Evolutionary conservation across 441 rosid genomes (phyloP).

Genomic region (Gossypium schwendimanii): DNA sequence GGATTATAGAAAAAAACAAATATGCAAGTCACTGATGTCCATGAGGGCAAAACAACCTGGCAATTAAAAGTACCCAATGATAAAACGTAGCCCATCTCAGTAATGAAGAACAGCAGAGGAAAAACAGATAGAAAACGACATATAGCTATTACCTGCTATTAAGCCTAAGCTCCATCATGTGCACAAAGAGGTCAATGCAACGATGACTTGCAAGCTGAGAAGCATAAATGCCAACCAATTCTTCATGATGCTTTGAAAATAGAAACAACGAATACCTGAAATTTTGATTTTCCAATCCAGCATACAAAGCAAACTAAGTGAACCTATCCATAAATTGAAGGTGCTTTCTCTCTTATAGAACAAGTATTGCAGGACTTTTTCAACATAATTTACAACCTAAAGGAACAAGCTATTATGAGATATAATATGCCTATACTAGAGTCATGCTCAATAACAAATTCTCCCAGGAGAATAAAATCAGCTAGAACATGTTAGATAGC

Average conservation of each 20-base stretch:
- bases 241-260: constrained; percentile 94
- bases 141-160: constrained; percentile 58
- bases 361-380: neutral
- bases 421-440: neutral
- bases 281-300: constrained; percentile 25
- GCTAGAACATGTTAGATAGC: neutral
- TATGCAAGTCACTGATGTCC: neutral
- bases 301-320: constrained; percentile 6
- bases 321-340: neutral
- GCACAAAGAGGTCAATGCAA: constrained; percentile 92
- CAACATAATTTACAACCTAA: neutral
- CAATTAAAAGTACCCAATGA: neutral
- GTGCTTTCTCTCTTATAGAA: neutral
- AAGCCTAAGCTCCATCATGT: constrained; percentile 96
- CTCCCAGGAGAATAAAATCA: neutral
- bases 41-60: neutral
- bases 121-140: neutral
- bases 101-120: neutral
- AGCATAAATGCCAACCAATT: constrained; percentile 90
- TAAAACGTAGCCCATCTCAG: neutral
- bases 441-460: constrained; percentile 8
- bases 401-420: constrained; percentile 2
- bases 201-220: constrained; percentile 93
- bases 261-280: constrained; percentile 91
- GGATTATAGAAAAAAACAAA: neutral